Conservation (phyloP, 305 asterid genomes). For the Ruellia speciosa region DNA sequence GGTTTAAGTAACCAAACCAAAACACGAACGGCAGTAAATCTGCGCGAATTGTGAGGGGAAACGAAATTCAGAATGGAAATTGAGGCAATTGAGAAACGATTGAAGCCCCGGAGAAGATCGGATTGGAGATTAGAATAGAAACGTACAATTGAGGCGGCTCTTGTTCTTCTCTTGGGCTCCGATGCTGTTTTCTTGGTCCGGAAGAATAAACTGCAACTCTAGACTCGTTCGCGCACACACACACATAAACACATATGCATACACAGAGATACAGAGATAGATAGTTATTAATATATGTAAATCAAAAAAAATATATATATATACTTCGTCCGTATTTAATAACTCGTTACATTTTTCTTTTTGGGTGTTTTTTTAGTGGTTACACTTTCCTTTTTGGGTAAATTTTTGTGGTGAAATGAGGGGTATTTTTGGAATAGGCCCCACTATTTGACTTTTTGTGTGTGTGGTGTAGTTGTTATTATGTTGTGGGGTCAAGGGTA, state of each 20-base stretch:
- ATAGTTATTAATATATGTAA: too few relatives aligned
- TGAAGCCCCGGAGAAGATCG: constrained; percentile 23
- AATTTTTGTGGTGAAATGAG: too few relatives aligned
- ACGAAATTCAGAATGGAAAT: constrained; percentile 14
- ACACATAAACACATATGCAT: not conserved
- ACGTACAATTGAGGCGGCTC: constrained; percentile 11
- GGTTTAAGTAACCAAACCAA: constrained; percentile 19
- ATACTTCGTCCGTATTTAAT: too few relatives aligned
- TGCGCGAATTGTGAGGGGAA: not conserved
- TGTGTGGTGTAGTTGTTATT: too few relatives aligned
- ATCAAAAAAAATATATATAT: too few relatives aligned
- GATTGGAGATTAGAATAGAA: not conserved
- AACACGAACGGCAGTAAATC: constrained; percentile 3
- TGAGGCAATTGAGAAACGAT: constrained; percentile 21
- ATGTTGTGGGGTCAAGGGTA: too few relatives aligned
- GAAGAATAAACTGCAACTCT: constrained; percentile 20
- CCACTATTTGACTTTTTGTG: too few relatives aligned
- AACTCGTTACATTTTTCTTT: too few relatives aligned
- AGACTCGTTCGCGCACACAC: not conserved
- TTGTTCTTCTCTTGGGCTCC: not conserved
- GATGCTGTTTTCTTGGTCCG: constrained; percentile 14
- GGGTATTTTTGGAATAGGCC: too few relatives aligned
- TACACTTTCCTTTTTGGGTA: too few relatives aligned
- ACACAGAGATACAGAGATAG: not conserved
- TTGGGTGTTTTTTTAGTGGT: too few relatives aligned